Evolutionary conservation across 192 early-diverging fungal genomes (phyloP).

Genomic region (Glomus cerebriforme): DNA sequence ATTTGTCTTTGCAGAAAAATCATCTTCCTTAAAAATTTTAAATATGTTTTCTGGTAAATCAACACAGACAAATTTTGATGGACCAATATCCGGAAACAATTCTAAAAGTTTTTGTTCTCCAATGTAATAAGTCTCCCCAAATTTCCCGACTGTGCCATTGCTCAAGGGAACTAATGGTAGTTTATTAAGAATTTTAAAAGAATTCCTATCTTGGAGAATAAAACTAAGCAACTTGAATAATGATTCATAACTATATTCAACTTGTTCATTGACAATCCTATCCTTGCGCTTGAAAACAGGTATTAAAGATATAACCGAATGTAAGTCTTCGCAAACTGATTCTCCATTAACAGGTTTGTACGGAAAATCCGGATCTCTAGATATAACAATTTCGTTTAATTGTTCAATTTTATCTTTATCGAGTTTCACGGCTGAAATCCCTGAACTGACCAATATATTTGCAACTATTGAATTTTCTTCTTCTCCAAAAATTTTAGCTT

Average conservation of each 20-base stretch:
- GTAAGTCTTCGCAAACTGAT: not conserved
- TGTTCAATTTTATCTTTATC: not conserved
- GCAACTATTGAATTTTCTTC: not conserved
- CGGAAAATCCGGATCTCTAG: not conserved
- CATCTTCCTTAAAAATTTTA: not conserved
- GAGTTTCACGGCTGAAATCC: not conserved
- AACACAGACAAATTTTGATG: not conserved
- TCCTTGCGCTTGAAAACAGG: too few species aligned
- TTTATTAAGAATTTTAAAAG: not conserved
- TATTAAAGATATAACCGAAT: not conserved
- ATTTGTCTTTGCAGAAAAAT: not conserved
- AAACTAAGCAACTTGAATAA: not conserved
- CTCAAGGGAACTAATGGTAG: not conserved
- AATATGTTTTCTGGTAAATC: not conserved
- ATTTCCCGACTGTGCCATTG: not conserved
- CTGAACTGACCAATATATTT: not conserved
- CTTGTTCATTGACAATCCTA: too few species aligned
- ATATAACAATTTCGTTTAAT: not conserved
- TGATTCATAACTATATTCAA: not conserved
- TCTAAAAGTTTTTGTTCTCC: not conserved
- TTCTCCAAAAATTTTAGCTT: not conserved
- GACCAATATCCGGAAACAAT: not conserved
- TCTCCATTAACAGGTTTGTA: not conserved
- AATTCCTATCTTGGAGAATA: not conserved
- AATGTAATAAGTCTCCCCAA: not conserved